Percentiles rank a stretch among this genome's conserved stretches.
phyloP scores from a whole-genome alignment of 2,329 filamentous ascomycete genomes.

The Botrytis galanthina region DNA sequence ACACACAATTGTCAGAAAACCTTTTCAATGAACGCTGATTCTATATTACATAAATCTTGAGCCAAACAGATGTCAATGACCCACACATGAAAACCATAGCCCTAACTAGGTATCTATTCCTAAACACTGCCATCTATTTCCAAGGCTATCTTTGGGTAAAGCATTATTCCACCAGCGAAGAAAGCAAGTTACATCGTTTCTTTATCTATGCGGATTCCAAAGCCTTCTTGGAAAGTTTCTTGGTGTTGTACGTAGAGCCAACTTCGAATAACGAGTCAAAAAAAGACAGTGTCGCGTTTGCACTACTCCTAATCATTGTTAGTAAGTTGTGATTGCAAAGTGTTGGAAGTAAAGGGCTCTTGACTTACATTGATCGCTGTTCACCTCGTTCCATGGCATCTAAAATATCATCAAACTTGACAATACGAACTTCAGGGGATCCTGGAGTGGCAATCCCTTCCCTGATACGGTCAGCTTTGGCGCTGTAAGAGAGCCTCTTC shows the following conservation, averaged over 20 bases:
- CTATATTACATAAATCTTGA: background rate
- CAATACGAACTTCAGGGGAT: constrained; percentile 7
- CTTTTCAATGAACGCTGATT: too few species aligned
- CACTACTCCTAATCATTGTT: background rate
- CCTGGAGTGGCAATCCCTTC: background rate
- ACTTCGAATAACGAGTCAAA: constrained; percentile 11
- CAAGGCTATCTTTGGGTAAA: background rate
- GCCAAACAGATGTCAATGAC: background rate
- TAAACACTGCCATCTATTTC: background rate
- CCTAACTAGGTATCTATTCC: background rate
- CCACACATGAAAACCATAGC: background rate
- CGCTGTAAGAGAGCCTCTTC: background rate
- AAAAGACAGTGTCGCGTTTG: background rate
- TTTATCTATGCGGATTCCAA: background rate
- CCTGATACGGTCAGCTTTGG: background rate
- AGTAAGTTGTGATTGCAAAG: background rate
- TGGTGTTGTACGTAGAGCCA: constrained; percentile 15
- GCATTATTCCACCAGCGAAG: background rate
- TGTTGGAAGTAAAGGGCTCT: background rate
- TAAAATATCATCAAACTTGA: constrained; percentile 14
- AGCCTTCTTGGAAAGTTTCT: background rate
- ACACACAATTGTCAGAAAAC: fast-evolving
- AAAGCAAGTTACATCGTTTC: background rate
- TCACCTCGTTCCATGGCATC: background rate
- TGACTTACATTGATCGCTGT: background rate